Evolutionary conservation across 2,329 filamentous ascomycete species (phyloP).

Genomic region (Phaeosphaeria sp.): DNA sequence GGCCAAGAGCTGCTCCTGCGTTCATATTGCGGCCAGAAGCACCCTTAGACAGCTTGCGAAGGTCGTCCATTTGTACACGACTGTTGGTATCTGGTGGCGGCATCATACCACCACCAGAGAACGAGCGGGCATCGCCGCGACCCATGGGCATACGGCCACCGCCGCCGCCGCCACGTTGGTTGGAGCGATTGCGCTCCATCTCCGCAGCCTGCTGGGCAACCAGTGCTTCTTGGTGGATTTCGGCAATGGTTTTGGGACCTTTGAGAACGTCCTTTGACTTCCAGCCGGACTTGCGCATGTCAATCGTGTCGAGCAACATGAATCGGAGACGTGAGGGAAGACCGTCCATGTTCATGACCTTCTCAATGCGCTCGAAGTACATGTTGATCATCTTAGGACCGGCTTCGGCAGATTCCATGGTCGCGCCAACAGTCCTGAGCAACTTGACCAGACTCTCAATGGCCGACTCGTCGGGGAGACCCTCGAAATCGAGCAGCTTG

Average conservation of each 20-base stretch:
- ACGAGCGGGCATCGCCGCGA: conserved; percentile 86
- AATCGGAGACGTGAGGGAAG: conserved; percentile 89
- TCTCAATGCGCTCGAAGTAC: conserved; percentile 89
- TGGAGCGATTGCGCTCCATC: conserved; percentile 62
- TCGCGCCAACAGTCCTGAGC: conserved; percentile 86
- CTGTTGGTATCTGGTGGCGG: conserved; percentile 75
- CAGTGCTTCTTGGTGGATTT: conserved; percentile 84
- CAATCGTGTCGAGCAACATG: conserved; percentile 95
- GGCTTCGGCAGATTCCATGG: conserved; percentile 81
- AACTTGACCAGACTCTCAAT: conserved; percentile 95
- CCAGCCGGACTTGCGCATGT: conserved; percentile 81
- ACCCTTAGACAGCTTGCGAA: conserved; percentile 76
- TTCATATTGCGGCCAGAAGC: conserved; percentile 64
- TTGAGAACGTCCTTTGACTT: conserved; percentile 87
- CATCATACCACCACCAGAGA: conserved; percentile 73
- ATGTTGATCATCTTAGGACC: conserved; percentile 86
- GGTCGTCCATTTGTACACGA: conserved; percentile 88
- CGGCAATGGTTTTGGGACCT: conserved; percentile 94
- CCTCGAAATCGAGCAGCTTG: conserved; percentile 95
- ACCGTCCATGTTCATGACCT: conserved; percentile 75
- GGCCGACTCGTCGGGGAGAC: conserved; percentile 91
- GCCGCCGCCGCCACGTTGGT: conserved; percentile 66
- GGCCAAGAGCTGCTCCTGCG: conserved; percentile 67
- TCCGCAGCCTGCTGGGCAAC: conserved; percentile 84
- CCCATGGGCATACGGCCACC: conserved; percentile 76